These are phyloP conservation scores for Marchantia polymorpha DNA, from an alignment of 225 moss, liverwort and hornwort genomes.

Conservation along the genomic window DNA sequence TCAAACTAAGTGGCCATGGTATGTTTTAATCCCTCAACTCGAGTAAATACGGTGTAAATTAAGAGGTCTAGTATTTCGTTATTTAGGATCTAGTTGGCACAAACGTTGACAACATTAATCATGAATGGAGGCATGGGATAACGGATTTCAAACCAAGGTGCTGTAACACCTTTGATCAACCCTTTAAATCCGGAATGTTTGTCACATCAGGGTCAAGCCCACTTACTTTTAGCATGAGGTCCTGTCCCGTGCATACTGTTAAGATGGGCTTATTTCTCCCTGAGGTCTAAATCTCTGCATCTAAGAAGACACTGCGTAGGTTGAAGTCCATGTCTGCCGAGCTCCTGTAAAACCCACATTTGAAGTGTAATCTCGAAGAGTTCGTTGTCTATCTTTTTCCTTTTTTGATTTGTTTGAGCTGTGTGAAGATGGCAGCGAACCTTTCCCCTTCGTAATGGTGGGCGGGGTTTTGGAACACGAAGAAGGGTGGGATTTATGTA, in stretches of 20 bases:
- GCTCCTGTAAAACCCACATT: background rate
- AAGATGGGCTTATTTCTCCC: too few relatives aligned
- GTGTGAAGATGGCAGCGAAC: conserved; percentile 58
- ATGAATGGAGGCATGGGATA: too few relatives aligned
- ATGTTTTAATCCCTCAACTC: background rate
- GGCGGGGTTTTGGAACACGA: conserved; percentile 79
- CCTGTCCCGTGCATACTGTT: too few relatives aligned
- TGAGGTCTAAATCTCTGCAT: too few relatives aligned
- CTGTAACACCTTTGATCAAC: too few relatives aligned
- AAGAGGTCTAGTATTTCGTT: too few relatives aligned
- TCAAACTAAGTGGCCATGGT: conserved; percentile 69
- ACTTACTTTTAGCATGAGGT: too few relatives aligned
- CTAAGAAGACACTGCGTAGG: background rate
- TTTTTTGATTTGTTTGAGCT: background rate
- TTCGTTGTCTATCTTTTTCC: background rate
- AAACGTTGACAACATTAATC: too few relatives aligned
- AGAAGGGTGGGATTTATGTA: conserved; percentile 73
- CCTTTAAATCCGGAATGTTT: too few relatives aligned
- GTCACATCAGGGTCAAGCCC: too few relatives aligned
- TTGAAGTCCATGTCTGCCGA: background rate
- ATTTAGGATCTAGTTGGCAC: too few relatives aligned
- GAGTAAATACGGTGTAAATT: background rate
- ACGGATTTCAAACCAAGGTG: too few relatives aligned
- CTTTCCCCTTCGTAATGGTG: conserved; percentile 83
- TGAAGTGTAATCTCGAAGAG: background rate